Conservation (phyloP, 2,329 filamentous ascomycete species). For the Calonectria naviculata region DNA sequence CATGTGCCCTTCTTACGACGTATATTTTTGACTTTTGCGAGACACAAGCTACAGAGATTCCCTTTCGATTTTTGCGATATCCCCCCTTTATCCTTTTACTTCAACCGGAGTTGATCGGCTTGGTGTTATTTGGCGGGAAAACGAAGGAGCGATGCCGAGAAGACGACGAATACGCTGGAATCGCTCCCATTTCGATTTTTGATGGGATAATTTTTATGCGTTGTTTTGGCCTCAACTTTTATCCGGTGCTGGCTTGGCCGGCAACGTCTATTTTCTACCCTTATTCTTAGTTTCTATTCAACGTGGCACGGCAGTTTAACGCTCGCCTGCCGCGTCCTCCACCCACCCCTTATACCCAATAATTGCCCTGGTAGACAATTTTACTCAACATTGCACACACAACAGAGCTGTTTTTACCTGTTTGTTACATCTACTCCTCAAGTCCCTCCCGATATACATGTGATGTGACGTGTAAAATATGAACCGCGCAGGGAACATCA, state of each 20-base stretch:
- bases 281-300: constrained; percentile 42
- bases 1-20: constrained; percentile 39
- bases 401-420: background rate
- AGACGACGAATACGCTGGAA: constrained; percentile 27
- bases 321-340: constrained; percentile 34
- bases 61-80: constrained; percentile 9
- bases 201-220: background rate
- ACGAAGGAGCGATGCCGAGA: constrained; percentile 21
- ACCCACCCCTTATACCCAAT: constrained; percentile 35
- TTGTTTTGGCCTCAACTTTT: constrained; percentile 31
- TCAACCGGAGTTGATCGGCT: constrained; percentile 41
- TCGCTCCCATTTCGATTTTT: constrained; percentile 25
- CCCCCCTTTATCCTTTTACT: background rate
- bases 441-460: background rate
- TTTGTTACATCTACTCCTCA: background rate
- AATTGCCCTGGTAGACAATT: constrained; percentile 48
- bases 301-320: constrained; percentile 28
- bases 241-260: constrained; percentile 17
- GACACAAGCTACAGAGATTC: constrained; percentile 22
- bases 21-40: constrained; percentile 29
- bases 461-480: constrained; percentile 2
- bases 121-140: constrained; percentile 33
- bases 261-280: constrained; percentile 7
- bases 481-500: background rate
- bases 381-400: constrained; percentile 46